phyloP scores from a whole-genome alignment of 768 basidiomycete genomes.

The Mycena rebaudengoi region DNA sequence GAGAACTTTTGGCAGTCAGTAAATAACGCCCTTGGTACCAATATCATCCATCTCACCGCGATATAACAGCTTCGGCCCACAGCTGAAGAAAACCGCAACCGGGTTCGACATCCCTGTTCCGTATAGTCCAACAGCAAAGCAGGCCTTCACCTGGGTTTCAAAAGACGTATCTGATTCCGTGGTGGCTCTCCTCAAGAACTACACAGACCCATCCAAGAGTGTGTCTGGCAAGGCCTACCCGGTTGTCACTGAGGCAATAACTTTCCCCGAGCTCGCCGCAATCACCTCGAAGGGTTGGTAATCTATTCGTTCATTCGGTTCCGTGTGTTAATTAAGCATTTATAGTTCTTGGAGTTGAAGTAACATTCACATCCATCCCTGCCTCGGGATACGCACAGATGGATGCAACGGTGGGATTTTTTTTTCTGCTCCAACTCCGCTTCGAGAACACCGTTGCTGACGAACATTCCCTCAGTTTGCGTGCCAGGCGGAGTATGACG shows the following conservation, averaged over 20 bases:
- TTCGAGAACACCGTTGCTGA: too few relatives aligned
- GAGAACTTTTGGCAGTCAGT: not conserved
- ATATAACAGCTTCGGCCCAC: not conserved
- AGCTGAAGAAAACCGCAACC: not conserved
- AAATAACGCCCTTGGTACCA: not conserved
- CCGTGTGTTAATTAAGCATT: too few relatives aligned
- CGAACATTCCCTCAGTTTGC: too few relatives aligned
- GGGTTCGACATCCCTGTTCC: not conserved
- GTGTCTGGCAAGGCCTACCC: slow-evolving; percentile 2
- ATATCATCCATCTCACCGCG: not conserved
- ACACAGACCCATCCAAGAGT: not conserved
- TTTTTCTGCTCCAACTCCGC: too few relatives aligned
- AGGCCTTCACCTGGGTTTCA: slow-evolving; percentile 1
- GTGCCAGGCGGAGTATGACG: too few relatives aligned
- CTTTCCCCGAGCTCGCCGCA: not conserved
- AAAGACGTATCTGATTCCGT: not conserved
- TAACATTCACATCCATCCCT: too few relatives aligned
- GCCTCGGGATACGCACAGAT: too few relatives aligned
- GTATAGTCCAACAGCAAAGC: not conserved
- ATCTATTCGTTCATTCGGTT: too few relatives aligned
- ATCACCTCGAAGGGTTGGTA: not conserved
- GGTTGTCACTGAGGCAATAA: not conserved
- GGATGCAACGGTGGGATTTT: too few relatives aligned
- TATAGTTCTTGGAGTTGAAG: too few relatives aligned
- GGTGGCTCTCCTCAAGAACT: not conserved